Evolutionary conservation across 2,329 filamentous ascomycete species (phyloP).

Genomic region (Plectosphaerella cucumerina): DNA sequence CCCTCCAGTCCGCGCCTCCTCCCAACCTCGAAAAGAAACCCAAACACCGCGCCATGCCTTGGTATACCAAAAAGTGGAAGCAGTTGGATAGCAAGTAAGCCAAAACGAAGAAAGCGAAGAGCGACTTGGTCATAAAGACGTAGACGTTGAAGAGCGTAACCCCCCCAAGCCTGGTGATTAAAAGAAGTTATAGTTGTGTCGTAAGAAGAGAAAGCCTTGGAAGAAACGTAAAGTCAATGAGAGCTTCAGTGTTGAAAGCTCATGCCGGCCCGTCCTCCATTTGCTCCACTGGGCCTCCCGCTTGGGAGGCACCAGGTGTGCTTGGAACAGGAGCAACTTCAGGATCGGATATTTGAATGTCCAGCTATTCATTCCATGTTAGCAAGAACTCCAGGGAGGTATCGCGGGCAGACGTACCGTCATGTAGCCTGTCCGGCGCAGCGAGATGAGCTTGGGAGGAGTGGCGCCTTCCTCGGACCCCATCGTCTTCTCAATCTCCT

Average conservation of each 20-base stretch:
- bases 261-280: slow-evolving; percentile 7
- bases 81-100: slow-evolving; percentile 12
- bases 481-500: slow-evolving; percentile 55
- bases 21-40: slow-evolving; percentile 1
- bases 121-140: slow-evolving; percentile 1
- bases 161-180: slow-evolving; percentile 7
- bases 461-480: slow-evolving; percentile 45
- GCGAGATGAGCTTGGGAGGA: slow-evolving; percentile 68
- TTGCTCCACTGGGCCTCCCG: slow-evolving; percentile 10
- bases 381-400: not conserved
- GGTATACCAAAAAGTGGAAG: slow-evolving; percentile 9
- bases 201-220: slow-evolving; percentile 3
- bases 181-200: slow-evolving; percentile 7
- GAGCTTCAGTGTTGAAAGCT: not conserved
- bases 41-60: slow-evolving; percentile 15
- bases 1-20: not conserved
- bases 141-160: not conserved
- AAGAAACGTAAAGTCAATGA: not conserved
- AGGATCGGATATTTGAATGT: slow-evolving; percentile 78
- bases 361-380: slow-evolving; percentile 47
- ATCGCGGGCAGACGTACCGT: slow-evolving; percentile 49
- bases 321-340: slow-evolving; percentile 57
- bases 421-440: slow-evolving; percentile 85
- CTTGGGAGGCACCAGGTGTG: slow-evolving; percentile 20
- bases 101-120: not conserved